These are phyloP conservation scores for Trypanosoma cruzi DNA, from an alignment of 208 protist genomes.

Conservation along the genomic window DNA sequence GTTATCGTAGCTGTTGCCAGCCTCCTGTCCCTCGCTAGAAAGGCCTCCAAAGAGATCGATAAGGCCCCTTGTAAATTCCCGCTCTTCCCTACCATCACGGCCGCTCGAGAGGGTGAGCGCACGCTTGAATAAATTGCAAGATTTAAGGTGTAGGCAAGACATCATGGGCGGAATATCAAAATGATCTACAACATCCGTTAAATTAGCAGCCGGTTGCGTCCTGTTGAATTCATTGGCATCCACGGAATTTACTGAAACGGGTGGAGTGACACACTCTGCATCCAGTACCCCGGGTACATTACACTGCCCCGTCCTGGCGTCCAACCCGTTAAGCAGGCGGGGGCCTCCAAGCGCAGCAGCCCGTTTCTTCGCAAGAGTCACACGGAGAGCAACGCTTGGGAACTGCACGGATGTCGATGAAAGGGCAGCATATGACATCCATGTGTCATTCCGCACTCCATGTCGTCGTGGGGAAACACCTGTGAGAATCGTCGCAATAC, in stretches of 20 bases:
- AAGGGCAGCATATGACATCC: constrained; percentile 38
- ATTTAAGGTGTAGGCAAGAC: constrained; percentile 51
- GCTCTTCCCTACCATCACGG: constrained; percentile 39
- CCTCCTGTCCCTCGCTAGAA: constrained; percentile 28
- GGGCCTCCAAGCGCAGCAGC: constrained; percentile 54
- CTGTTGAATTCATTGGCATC: neutral
- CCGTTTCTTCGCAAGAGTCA: constrained; percentile 36
- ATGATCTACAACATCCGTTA: neutral
- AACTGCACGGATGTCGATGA: constrained; percentile 42
- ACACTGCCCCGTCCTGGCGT: constrained; percentile 39
- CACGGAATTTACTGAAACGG: neutral
- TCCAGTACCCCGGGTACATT: constrained; percentile 63
- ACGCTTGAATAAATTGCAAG: constrained; percentile 57
- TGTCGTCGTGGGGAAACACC: constrained; percentile 56
- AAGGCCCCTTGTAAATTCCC: constrained; percentile 46
- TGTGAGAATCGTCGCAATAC: constrained; percentile 60
- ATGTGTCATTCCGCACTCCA: constrained; percentile 45
- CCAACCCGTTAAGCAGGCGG: constrained; percentile 59
- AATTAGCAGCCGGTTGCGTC: neutral
- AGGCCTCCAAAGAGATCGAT: constrained; percentile 53
- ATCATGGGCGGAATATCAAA: constrained; percentile 27
- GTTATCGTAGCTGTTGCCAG: constrained; percentile 43
- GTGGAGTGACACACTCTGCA: constrained; percentile 50
- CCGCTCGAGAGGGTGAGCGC: constrained; percentile 36
- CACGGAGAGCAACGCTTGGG: constrained; percentile 55